A percentile compares a stretch with the other conserved stretches of the same genome.
phyloP scores from a whole-genome alignment of 352 stramenopile species.

The Phytophthora pisi region DNA sequence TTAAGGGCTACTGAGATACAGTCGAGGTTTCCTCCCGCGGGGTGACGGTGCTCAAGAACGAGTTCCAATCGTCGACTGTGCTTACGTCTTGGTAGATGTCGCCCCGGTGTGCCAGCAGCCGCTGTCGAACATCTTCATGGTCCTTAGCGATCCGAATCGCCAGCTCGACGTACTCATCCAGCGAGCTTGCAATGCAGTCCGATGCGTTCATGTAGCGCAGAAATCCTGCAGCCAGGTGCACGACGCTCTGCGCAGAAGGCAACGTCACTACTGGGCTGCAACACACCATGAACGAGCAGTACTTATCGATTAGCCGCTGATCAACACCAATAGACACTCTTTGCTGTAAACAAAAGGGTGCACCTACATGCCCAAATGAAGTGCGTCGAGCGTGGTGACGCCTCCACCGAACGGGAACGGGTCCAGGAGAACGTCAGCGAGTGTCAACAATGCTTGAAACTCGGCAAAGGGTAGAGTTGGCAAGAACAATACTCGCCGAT shows the following conservation, averaged over 20 bases:
- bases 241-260: slow-evolving; percentile 53
- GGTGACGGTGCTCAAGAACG: slow-evolving; percentile 32
- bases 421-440: slow-evolving; percentile 78
- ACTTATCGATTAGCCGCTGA: background rate
- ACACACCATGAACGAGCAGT: background rate
- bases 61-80: slow-evolving; percentile 45
- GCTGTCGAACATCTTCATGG: slow-evolving; percentile 17
- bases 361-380: slow-evolving; percentile 75
- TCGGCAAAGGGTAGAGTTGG: slow-evolving; percentile 58
- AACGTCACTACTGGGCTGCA: slow-evolving; percentile 64
- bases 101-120: slow-evolving; percentile 26
- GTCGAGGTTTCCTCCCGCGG: background rate
- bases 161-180: slow-evolving; percentile 49
- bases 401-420: slow-evolving; percentile 86
- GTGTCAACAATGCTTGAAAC: slow-evolving; percentile 60
- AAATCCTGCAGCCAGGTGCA: slow-evolving; percentile 67
- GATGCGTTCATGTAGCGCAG: slow-evolving; percentile 59
- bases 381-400: slow-evolving; percentile 83
- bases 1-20: background rate
- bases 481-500: slow-evolving; percentile 61
- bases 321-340: background rate
- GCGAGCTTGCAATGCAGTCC: slow-evolving; percentile 42
- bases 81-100: slow-evolving; percentile 37
- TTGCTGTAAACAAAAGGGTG: background rate
- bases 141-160: slow-evolving; percentile 45